Base-by-base conservation (phyloP, 768 basidiomycete species). In the Collybiopsis luxurians region DNA sequence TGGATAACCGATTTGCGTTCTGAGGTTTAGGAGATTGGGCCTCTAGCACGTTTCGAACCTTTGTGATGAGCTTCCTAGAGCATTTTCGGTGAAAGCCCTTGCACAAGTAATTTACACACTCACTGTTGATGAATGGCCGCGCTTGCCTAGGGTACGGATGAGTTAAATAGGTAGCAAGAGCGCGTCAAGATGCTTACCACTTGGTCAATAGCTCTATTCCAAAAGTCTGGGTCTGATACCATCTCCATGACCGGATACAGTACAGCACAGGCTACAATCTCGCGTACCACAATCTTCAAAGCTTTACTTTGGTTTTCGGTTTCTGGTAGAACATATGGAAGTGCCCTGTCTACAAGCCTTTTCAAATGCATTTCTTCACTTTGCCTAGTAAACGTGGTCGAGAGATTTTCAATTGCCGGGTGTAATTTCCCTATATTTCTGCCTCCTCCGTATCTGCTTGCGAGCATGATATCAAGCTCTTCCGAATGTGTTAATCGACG, bases 161-260 rank as follows among this genome's bases (percentile, higher is more conserved):
- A 42, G 34, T 51, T 58, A 5, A 51, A 34, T 48, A 51, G 45
- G 10, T 31, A 43, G 24, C 55, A 48, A 5, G 31, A 40, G 27
- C 40, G 28, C 15, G 45, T 62, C 61, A 19, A 42, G 10, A 24
- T 10, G 76, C 92, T 72, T 68, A 94, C 95, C 74, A 92, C 84
- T 73, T 95, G 87, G 69, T 98, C 95, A 49, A 98, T 90, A 36
- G 84, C 82, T 57, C 85, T 79, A 73, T 99, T 99, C 95, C 95
- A 98, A 61, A 97, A 97, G 70, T 99, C 97, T 4, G 95, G 92
- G 69, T 99, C 97, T 27, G 90, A 80, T 34, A 98, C 67, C 87
- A 96, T 92, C 48, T 98, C 92, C 78, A 96, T 86, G 53, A 96
- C 70, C 12, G 96, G 95, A 65, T 90, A 86, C 39, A 98, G 66